Conservation (phyloP, 495 filamentous ascomycete genomes). For the Penicillium malachiteum region DNA sequence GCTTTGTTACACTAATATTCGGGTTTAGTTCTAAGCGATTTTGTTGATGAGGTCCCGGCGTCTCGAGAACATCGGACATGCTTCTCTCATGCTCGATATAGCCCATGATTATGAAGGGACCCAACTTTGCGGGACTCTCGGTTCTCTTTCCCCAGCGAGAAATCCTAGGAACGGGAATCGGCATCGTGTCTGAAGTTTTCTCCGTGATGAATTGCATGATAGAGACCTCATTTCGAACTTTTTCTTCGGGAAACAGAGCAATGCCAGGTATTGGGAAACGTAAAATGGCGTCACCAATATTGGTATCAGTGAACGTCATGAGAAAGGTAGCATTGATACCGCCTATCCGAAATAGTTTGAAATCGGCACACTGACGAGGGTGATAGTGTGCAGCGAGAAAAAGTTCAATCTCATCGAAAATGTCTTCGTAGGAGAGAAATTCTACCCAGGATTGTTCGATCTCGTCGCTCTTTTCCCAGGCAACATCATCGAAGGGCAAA, state of each 20-base stretch:
- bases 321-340: conserved; percentile 25
- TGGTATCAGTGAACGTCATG: conserved; percentile 18
- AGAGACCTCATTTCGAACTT: conserved; percentile 39
- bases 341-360: conserved; percentile 19
- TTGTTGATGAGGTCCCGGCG: conserved; percentile 1
- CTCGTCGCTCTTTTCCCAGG: conserved; percentile 27
- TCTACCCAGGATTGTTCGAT: conserved; percentile 20
- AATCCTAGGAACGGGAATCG: conserved; percentile 36
- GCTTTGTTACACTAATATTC: background rate
- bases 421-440: conserved; percentile 16
- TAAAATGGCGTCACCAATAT: conserved; percentile 14
- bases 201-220: conserved; percentile 34
- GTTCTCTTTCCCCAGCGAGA: conserved; percentile 33
- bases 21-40: conserved; percentile 5
- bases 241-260: conserved; percentile 33
- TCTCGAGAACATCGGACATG: conserved; percentile 7
- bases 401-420: conserved; percentile 23
- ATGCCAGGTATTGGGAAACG: conserved; percentile 24
- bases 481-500: conserved; percentile 26
- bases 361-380: conserved; percentile 15
- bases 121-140: conserved; percentile 29
- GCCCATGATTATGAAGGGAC: conserved; percentile 51
- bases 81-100: conserved; percentile 36
- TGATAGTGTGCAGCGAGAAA: conserved; percentile 19
- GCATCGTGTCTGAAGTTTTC: conserved; percentile 21